Evolutionary conservation across 257 asterid genomes (phyloP).

Genomic region (Ligustrum vulgare): DNA sequence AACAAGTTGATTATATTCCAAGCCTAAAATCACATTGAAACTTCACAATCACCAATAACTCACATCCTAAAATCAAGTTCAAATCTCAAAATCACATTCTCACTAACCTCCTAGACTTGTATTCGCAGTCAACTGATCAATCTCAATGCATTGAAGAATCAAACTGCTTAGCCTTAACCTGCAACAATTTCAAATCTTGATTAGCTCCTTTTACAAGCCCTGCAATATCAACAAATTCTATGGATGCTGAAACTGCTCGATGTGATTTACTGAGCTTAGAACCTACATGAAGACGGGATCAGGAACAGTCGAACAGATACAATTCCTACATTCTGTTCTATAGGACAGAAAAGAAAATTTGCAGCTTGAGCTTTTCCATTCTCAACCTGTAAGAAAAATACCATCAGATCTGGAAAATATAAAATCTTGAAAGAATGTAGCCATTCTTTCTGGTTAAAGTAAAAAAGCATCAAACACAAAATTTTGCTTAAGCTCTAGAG

Average conservation of each 20-base stretch:
- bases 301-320: conserved; percentile 98
- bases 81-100: too few relatives aligned
- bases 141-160: too few relatives aligned
- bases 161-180: too few relatives aligned
- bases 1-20: too few relatives aligned
- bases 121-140: too few relatives aligned
- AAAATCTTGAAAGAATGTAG: not conserved
- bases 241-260: conserved; percentile 79
- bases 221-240: conserved; percentile 96
- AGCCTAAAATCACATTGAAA: too few relatives aligned
- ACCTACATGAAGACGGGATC: conserved; percentile 85
- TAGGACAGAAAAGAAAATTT: conserved; percentile 92
- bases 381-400: conserved; percentile 67
- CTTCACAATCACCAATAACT: too few relatives aligned
- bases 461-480: not conserved
- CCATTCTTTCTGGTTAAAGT: conserved; percentile 8
- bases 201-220: conserved; percentile 99
- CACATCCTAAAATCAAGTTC: too few relatives aligned
- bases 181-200: too few relatives aligned
- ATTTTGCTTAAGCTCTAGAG: not conserved
- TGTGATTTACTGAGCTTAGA: conserved; percentile 87
- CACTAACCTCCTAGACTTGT: too few relatives aligned
- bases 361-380: conserved; percentile 99
- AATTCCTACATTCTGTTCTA: conserved; percentile 92
- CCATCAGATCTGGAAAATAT: not conserved